phyloP scores from a whole-genome alignment of 495 filamentous ascomycete genomes.

The Tuber microsphaerosporum region DNA sequence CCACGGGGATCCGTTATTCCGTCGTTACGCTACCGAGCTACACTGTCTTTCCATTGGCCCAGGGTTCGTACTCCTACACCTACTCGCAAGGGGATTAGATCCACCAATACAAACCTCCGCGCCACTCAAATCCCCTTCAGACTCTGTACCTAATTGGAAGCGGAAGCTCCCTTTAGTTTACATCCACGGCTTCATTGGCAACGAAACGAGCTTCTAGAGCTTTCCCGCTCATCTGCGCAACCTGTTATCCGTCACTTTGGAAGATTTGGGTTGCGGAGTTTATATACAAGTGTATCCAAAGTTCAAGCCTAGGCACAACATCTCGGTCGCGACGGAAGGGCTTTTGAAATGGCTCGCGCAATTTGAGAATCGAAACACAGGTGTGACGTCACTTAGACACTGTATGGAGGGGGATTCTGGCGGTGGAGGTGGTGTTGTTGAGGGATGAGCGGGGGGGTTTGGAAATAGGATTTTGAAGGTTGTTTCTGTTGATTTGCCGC shows the following conservation, averaged over 20 bases:
- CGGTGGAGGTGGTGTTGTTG: slow-evolving; percentile 69
- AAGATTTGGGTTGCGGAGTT: no score
- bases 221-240: slow-evolving; percentile 84
- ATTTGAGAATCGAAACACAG: no score
- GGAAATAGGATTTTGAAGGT: slow-evolving; percentile 71
- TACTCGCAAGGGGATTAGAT: not conserved
- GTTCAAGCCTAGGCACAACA: slow-evolving; percentile 72
- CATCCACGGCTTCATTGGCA: slow-evolving; percentile 90
- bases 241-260: slow-evolving; percentile 57
- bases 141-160: not conserved
- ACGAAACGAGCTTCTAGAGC: slow-evolving; percentile 75
- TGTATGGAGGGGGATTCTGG: slow-evolving; percentile 82
- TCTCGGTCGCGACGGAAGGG: slow-evolving; percentile 65
- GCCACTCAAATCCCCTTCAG: not conserved
- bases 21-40: not conserved
- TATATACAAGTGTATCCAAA: slow-evolving; percentile 91
- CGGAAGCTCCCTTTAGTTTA: slow-evolving; percentile 70
- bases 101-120: not conserved
- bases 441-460: slow-evolving; percentile 41
- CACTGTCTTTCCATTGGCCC: not conserved
- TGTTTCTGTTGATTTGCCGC: slow-evolving; percentile 75
- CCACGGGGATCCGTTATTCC: not conserved
- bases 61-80: not conserved
- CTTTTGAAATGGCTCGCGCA: slow-evolving; percentile 75
- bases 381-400: slow-evolving; percentile 78